These are phyloP conservation scores for Colletotrichum brevisporum DNA, from an alignment of 2,329 filamentous ascomycete genomes.

Conservation along the genomic window DNA sequence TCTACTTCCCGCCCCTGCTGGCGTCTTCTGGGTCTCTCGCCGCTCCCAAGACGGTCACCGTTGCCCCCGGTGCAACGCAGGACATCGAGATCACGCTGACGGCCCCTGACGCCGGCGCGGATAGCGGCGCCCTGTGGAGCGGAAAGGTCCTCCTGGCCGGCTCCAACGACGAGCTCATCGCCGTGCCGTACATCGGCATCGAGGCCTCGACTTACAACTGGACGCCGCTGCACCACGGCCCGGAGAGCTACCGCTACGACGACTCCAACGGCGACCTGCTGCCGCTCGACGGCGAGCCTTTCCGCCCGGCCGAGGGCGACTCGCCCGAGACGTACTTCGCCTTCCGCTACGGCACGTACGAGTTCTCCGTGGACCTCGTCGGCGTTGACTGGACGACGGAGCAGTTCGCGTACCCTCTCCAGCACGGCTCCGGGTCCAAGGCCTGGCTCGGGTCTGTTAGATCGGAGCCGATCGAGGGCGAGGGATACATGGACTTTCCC, in stretches of 20 bases:
- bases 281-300: constrained; percentile 38
- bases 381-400: constrained; percentile 39
- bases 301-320: constrained; percentile 37
- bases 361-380: constrained; percentile 43
- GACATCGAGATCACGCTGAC: constrained; percentile 32
- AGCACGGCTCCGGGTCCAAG: constrained; percentile 23
- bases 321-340: constrained; percentile 43
- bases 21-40: constrained; percentile 26
- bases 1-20: constrained; percentile 38
- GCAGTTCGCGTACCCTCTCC: constrained; percentile 39
- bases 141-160: constrained; percentile 43
- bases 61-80: constrained; percentile 13
- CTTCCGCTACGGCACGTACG: constrained; percentile 42
- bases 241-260: constrained; percentile 41
- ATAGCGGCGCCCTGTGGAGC: constrained; percentile 44
- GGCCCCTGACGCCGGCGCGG: constrained; percentile 17
- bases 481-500: constrained; percentile 29
- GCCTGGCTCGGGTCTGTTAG: constrained; percentile 39
- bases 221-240: constrained; percentile 40
- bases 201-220: constrained; percentile 44
- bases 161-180: constrained; percentile 39
- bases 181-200: constrained; percentile 43
- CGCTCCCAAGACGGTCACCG: constrained; percentile 13
- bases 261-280: constrained; percentile 30
- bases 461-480: constrained; percentile 5